Conservation (phyloP, 2,329 filamentous ascomycete species). For the Ceratocystis papillata region DNA sequence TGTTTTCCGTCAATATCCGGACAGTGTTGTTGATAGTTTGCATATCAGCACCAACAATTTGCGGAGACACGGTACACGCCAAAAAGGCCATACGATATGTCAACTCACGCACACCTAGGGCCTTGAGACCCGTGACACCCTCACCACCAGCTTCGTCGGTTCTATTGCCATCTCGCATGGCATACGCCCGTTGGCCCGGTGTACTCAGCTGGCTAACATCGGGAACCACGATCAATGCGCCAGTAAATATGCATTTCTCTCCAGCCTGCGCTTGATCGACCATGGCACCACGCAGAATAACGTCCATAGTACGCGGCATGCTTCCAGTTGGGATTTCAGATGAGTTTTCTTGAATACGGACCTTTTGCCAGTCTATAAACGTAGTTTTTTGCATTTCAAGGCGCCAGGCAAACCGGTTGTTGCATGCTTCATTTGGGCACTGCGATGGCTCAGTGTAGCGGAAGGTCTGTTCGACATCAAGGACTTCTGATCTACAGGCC, state of each 20-base stretch:
- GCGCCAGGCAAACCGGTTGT: conserved; percentile 86
- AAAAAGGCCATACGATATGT: conserved; percentile 96
- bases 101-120: conserved; percentile 84
- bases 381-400: conserved; percentile 95
- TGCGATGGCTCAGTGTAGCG: conserved; percentile 94
- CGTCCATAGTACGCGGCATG: conserved; percentile 96
- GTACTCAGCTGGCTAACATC: conserved; percentile 92
- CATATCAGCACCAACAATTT: conserved; percentile 60
- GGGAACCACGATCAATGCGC: conserved; percentile 88
- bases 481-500: conserved; percentile 69
- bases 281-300: conserved; percentile 92
- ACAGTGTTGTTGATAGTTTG: conserved; percentile 23
- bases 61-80: conserved; percentile 86
- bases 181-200: conserved; percentile 72
- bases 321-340: conserved; percentile 96
- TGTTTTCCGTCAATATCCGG: conserved; percentile 58
- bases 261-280: conserved; percentile 95
- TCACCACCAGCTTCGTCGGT: conserved; percentile 71
- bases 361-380: conserved; percentile 98
- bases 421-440: conserved; percentile 78
- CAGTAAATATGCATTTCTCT: conserved; percentile 96
- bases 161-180: conserved; percentile 70
- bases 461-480: conserved; percentile 94
- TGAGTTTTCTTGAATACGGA: conserved; percentile 95
- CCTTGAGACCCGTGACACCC: conserved; percentile 79